Percentiles rank a stretch among this genome's conserved stretches.
These are phyloP conservation scores for Colletotrichum graminicola DNA, from an alignment of 2,329 filamentous ascomycete genomes.

Conservation along the genomic window DNA sequence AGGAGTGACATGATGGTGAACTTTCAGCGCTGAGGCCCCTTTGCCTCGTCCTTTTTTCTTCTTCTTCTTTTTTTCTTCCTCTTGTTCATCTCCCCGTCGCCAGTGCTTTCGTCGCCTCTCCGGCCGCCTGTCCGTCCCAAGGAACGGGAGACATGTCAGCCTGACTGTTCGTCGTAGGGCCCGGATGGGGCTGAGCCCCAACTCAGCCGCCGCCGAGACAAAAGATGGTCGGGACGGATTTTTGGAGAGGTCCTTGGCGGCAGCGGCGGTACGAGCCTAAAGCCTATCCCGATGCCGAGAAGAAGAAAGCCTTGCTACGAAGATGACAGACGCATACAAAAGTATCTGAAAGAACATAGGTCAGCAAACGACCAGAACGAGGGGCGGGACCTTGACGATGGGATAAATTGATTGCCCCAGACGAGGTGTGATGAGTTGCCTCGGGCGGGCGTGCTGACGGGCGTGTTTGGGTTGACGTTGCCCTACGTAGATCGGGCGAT, in stretches of 20 bases:
- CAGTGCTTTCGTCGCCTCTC: not conserved
- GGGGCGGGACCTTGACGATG: not conserved
- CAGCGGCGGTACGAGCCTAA: not conserved
- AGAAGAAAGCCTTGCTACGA: not conserved
- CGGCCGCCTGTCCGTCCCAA: not conserved
- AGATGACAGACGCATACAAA: not conserved
- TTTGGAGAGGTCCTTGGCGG: not conserved
- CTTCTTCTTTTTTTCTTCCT: not conserved
- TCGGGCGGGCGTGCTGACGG: conserved; percentile 21
- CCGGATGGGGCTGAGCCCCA: not conserved
- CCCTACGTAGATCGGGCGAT: conserved; percentile 2
- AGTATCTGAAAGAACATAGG: not conserved
- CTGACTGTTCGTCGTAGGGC: not conserved
- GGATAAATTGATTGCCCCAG: not conserved
- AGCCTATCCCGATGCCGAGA: not conserved
- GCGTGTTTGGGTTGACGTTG: conserved; percentile 1
- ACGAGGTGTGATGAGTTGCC: not conserved
- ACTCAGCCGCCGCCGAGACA: not conserved
- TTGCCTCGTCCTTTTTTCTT: not conserved
- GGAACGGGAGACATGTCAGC: not conserved
- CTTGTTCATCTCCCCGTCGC: not conserved
- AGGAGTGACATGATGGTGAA: not conserved
- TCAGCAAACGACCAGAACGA: not conserved
- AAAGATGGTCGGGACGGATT: not conserved
- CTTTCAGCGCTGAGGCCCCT: not conserved